phyloP scores from a whole-genome alignment of 768 basidiomycete species.

The Cystofilobasidium capitatum region DNA sequence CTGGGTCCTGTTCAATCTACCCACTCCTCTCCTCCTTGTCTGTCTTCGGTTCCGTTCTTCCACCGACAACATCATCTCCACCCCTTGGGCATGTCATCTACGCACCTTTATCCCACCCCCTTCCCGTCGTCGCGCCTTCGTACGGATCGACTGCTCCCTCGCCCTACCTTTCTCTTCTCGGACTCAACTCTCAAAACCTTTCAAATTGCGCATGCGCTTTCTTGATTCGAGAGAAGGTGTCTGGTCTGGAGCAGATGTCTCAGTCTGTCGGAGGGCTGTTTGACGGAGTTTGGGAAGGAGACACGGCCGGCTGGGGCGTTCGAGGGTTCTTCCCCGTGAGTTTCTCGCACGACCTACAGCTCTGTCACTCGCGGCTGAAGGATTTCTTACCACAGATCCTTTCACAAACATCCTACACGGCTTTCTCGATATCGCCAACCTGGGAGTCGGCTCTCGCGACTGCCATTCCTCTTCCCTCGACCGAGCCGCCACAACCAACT shows the following conservation, averaged over 20 bases:
- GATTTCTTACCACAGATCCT: slow-evolving; percentile 8
- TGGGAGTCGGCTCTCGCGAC: slow-evolving; percentile 40
- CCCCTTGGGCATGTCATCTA: slow-evolving; percentile 8
- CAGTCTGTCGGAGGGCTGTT: slow-evolving; percentile 14
- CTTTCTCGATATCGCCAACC: slow-evolving; percentile 38
- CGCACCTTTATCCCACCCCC: slow-evolving; percentile 20
- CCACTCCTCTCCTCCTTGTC: slow-evolving; percentile 18
- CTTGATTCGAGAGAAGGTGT: slow-evolving; percentile 13
- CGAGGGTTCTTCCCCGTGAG: slow-evolving; percentile 47
- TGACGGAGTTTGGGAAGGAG: slow-evolving; percentile 22
- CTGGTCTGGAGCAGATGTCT: slow-evolving; percentile 20
- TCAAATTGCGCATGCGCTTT: slow-evolving; percentile 1
- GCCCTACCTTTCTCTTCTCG: slow-evolving; percentile 1
- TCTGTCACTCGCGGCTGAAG: not conserved
- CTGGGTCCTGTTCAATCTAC: slow-evolving; percentile 20
- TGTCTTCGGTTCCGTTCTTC: slow-evolving; percentile 13
- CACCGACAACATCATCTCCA: not conserved
- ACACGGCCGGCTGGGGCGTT: slow-evolving; percentile 27
- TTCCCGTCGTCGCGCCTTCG: slow-evolving; percentile 16
- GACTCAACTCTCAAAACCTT: not conserved
- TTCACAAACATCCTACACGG: not conserved
- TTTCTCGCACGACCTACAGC: slow-evolving; percentile 39
- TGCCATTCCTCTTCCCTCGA: slow-evolving; percentile 29
- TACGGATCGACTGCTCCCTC: not conserved
- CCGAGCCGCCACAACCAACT: slow-evolving; percentile 35